These are phyloP conservation scores for Astrothelium subdiscretum DNA, from an alignment of 495 filamentous ascomycete species.

Conservation along the genomic window DNA sequence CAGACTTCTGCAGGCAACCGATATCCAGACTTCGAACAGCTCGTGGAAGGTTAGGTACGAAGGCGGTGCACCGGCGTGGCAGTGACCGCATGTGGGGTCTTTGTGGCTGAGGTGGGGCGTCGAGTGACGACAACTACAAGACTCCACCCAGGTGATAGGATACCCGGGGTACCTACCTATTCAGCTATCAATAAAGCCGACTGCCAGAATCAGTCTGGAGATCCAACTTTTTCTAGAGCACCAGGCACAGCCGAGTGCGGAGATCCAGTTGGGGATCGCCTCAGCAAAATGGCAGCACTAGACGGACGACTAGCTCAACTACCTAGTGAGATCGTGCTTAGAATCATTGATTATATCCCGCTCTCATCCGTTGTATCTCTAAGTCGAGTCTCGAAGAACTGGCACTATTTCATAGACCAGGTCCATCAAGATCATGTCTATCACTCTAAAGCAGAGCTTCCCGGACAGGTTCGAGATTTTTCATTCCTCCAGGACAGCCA, in stretches of 20 bases:
- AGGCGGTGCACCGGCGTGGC: background rate
- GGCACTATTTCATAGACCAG: slow-evolving; percentile 15
- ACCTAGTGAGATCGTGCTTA: slow-evolving; percentile 13
- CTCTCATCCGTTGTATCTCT: slow-evolving; percentile 4
- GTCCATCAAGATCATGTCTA: slow-evolving; percentile 14
- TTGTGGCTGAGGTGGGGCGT: too few relatives aligned
- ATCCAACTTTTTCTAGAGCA: too few relatives aligned
- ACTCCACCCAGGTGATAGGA: too few relatives aligned
- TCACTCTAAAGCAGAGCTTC: slow-evolving; percentile 1
- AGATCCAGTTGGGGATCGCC: too few relatives aligned
- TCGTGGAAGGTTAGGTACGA: too few relatives aligned
- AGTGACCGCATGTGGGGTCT: too few relatives aligned
- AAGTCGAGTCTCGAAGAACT: slow-evolving; percentile 3
- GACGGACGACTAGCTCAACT: background rate
- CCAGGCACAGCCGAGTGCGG: too few relatives aligned
- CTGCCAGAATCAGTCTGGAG: too few relatives aligned
- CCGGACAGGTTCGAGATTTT: slow-evolving; percentile 4
- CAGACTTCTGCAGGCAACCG: background rate
- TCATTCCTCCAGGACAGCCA: background rate
- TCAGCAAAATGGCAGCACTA: background rate
- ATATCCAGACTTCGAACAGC: too few relatives aligned
- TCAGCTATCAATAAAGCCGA: too few relatives aligned
- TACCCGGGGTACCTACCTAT: too few relatives aligned
- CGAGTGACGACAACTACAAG: too few relatives aligned
- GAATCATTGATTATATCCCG: slow-evolving; percentile 9